A percentile compares a stretch with the other conserved stretches of the same genome.
Conservation (phyloP, 768 basidiomycete species). For the Ephemerocybe angulata region DNA sequence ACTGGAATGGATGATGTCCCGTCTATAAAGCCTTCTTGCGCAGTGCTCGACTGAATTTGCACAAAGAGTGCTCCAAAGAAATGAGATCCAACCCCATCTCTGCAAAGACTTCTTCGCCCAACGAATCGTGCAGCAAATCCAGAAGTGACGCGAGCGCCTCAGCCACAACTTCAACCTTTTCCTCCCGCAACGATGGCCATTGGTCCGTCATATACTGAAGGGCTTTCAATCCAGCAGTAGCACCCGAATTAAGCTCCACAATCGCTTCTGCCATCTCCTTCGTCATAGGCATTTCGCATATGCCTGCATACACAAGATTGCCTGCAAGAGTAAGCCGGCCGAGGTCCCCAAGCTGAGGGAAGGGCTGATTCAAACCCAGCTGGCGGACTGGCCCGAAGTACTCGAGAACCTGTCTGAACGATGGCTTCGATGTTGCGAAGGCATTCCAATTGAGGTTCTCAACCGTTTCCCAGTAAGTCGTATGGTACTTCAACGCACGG, state of each 20-base stretch:
- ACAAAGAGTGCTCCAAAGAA: background rate
- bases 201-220: background rate
- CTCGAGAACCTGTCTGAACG: background rate
- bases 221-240: background rate
- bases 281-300: background rate
- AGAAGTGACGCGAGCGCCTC: too few species aligned
- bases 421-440: background rate
- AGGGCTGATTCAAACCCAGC: background rate
- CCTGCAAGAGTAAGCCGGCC: background rate
- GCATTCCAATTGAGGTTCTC: background rate
- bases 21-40: background rate
- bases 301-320: background rate
- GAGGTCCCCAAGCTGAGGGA: background rate
- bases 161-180: too few species aligned
- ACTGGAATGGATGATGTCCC: too few species aligned
- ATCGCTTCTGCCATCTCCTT: background rate
- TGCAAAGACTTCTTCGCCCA: background rate
- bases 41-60: background rate
- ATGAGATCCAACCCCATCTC: background rate
- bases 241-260: background rate
- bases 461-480: background rate
- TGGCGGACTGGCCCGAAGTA: background rate
- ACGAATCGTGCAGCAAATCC: background rate
- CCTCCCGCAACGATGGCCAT: too few species aligned
- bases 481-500: background rate